Base-by-base conservation (phyloP, 75 land plant genomes). In the Sequoiadendron giganteum region DNA sequence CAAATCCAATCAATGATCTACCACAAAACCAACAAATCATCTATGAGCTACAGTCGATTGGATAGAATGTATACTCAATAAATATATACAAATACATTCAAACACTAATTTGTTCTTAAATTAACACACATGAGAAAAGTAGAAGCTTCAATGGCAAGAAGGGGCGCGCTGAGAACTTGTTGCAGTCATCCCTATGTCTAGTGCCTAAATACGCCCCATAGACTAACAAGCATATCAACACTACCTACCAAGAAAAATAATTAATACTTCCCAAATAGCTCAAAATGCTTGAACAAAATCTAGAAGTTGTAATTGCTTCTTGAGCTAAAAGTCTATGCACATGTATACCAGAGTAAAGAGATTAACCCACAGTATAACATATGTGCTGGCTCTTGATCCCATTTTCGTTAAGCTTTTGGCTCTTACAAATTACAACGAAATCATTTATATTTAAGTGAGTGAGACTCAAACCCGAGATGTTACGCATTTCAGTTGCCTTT, bases 341-440 rank as follows among this genome's bases (percentile, higher is more conserved):
- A 19, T n/a, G n/a, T 52, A 47, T 82, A 82, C 84, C 84, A 82
- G 84, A 28, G 84, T 47, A 48, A 82, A 45, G 84, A 82, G 52
- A 82, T 82, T 82, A 11, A 82, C 54, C 84, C 84, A 82, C 52
- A 21, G 48, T 14, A 82, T 47, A 28, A 82, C 84, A 49, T 45
- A 45, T 43, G 84, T 45, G 84, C 54, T 82, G 30, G 34, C n/a
- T 1, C 54, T n/a, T n/a, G 43, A 42, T 42, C 43, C 43, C 43
- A 42, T 42, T 42, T 42, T 42, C 43, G 43, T 42, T 3, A 3
- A 42, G 43, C 43, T 42, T 42, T 42, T 42, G 3, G 2, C 43
- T 42, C 3, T 42, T 1, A 42, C 43, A 42, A 3, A 42, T 3
- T 42, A 42, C 43, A 1, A 42, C 43, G 3, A 42, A 1, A 42